phyloP scores from a whole-genome alignment of 2,329 filamentous ascomycete genomes.

The Sphaceloma murrayae region DNA sequence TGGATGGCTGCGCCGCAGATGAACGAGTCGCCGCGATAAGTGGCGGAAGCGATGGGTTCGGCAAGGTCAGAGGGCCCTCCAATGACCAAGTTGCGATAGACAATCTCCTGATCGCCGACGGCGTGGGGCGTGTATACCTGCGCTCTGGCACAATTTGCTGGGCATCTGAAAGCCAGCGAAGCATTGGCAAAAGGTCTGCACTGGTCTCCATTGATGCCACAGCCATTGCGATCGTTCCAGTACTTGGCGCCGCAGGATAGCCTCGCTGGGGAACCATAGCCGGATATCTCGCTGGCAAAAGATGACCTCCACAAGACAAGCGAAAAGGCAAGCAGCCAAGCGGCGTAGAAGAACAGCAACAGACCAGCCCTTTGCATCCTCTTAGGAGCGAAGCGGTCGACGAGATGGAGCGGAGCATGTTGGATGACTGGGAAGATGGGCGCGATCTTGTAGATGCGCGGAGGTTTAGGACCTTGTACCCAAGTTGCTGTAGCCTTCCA shows the following conservation, averaged over 20 bases:
- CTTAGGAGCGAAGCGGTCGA: conserved; percentile 54
- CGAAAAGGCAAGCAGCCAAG: conserved; percentile 62
- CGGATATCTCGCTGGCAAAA: conserved; percentile 51
- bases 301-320: conserved; percentile 58
- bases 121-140: conserved; percentile 62
- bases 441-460: conserved; percentile 39
- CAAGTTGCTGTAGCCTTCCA: conserved; percentile 28
- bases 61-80: conserved; percentile 40
- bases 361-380: conserved; percentile 50
- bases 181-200: conserved; percentile 66
- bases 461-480: conserved; percentile 41
- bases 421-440: conserved; percentile 57
- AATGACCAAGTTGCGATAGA: conserved; percentile 46
- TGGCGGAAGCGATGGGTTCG: conserved; percentile 37
- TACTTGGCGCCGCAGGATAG: conserved; percentile 61
- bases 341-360: conserved; percentile 49
- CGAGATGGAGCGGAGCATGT: conserved; percentile 52
- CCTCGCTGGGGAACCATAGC: conserved; percentile 55
- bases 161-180: conserved; percentile 64
- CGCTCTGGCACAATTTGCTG: conserved; percentile 58
- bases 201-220: conserved; percentile 62
- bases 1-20: conserved; percentile 80
- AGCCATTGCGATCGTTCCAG: conserved; percentile 61
- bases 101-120: conserved; percentile 57
- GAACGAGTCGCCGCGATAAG: conserved; percentile 84